Evolutionary conservation across 2,329 filamentous ascomycete species (phyloP).

Genomic region (Colletotrichum sp.): DNA sequence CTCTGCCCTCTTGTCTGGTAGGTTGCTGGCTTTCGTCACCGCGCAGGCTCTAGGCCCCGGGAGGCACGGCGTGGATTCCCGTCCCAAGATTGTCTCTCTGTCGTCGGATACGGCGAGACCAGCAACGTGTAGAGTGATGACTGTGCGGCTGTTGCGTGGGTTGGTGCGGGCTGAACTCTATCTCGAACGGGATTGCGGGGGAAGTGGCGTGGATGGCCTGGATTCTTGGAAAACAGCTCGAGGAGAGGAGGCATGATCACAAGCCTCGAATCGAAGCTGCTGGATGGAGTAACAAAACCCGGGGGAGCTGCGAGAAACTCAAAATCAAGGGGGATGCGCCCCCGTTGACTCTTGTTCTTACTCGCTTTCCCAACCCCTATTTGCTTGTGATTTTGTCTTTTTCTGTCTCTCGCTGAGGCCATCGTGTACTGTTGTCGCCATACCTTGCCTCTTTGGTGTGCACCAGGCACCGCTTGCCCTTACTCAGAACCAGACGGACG

Average conservation of each 20-base stretch:
- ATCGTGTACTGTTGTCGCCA: neutral
- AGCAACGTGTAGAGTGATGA: neutral
- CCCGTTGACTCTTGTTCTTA: neutral
- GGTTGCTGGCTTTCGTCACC: neutral
- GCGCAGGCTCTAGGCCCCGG: neutral
- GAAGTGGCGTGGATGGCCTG: neutral
- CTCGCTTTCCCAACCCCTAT: neutral
- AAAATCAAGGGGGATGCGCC: neutral
- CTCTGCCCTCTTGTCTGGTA: neutral
- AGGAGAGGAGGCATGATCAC: neutral
- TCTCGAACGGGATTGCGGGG: constrained; percentile 18
- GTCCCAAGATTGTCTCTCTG: neutral
- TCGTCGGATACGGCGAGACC: constrained; percentile 9
- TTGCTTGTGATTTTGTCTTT: constrained; percentile 9
- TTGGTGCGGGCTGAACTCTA: constrained; percentile 18
- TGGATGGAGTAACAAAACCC: neutral
- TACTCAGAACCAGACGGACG: neutral
- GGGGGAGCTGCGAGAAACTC: neutral
- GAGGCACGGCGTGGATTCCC: neutral
- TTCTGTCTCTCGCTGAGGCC: neutral
- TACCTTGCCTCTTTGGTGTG: neutral
- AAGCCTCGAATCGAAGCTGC: neutral
- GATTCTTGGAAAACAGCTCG: neutral
- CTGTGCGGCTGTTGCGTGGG: constrained; percentile 9
- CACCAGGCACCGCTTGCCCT: neutral